A percentile compares a stretch with the other conserved stretches of the same genome.
These are phyloP conservation scores for Nyctanthes arbortristis DNA, from an alignment of 257 asterid genomes.

Conservation along the genomic window DNA sequence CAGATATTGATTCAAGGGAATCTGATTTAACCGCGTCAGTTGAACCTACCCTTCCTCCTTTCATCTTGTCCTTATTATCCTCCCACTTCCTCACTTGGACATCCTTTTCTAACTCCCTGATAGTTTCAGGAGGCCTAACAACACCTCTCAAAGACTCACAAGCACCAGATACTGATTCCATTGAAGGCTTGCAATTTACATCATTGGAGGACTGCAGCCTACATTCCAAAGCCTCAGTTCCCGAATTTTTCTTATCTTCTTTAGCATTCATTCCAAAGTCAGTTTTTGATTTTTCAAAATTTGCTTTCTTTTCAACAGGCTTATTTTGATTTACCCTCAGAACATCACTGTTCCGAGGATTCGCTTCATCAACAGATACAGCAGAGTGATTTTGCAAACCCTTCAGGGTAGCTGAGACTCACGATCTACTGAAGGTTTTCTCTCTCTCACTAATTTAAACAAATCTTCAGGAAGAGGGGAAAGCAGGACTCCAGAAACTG, in stretches of 20 bases:
- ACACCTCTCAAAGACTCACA: slow-evolving; percentile 27
- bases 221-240: slow-evolving; percentile 38
- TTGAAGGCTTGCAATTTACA: slow-evolving; percentile 27
- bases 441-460: slow-evolving; percentile 47
- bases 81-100: slow-evolving; percentile 37
- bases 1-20: slow-evolving; percentile 31
- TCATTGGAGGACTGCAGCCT: slow-evolving; percentile 33
- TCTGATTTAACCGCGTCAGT: slow-evolving; percentile 33
- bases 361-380: slow-evolving; percentile 30
- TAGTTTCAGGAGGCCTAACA: slow-evolving; percentile 22
- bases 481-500: slow-evolving; percentile 50
- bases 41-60: slow-evolving; percentile 34
- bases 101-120: slow-evolving; percentile 34
- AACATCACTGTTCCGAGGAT: slow-evolving; percentile 36
- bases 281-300: slow-evolving; percentile 35
- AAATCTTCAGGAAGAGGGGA: slow-evolving; percentile 76
- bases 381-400: slow-evolving; percentile 31
- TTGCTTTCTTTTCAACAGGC: slow-evolving; percentile 35
- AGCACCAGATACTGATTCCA: slow-evolving; percentile 33
- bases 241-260: slow-evolving; percentile 38
- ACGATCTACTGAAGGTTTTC: slow-evolving; percentile 28
- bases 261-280: slow-evolving; percentile 32
- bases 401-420: slow-evolving; percentile 40
- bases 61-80: slow-evolving; percentile 40
- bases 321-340: slow-evolving; percentile 39